Conservation (phyloP, 2,329 filamentous ascomycete species). For the Exserohilum turcica region DNA sequence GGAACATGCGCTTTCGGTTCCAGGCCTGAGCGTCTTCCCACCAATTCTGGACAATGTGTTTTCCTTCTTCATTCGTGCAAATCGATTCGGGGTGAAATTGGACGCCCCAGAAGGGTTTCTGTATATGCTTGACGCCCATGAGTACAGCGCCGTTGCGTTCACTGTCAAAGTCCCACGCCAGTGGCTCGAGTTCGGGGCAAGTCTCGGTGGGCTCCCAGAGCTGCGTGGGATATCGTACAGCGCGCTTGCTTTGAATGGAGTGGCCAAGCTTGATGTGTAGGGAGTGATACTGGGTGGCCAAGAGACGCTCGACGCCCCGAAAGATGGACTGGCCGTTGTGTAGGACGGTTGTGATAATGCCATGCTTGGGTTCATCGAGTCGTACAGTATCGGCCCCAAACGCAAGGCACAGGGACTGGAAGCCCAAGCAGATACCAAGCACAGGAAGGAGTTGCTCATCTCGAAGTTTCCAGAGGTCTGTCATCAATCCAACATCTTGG, state of each 20-base stretch:
- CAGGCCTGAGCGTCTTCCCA: slow-evolving; percentile 68
- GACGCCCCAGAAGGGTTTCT: slow-evolving; percentile 79
- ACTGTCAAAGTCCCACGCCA: slow-evolving; percentile 57
- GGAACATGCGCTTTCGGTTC: slow-evolving; percentile 38
- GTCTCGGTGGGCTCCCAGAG: slow-evolving; percentile 48
- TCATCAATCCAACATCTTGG: slow-evolving; percentile 83
- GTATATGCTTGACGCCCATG: slow-evolving; percentile 75
- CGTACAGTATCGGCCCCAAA: slow-evolving; percentile 70
- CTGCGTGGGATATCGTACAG: slow-evolving; percentile 46
- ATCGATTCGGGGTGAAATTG: slow-evolving; percentile 92
- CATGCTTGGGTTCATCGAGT: slow-evolving; percentile 77
- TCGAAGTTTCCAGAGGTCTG: slow-evolving; percentile 71
- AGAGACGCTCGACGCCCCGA: slow-evolving; percentile 61
- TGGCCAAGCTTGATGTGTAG: slow-evolving; percentile 55
- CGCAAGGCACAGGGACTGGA: slow-evolving; percentile 76
- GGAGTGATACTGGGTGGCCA: slow-evolving; percentile 79
- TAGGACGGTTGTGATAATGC: slow-evolving; percentile 72
- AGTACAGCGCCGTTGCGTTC: slow-evolving; percentile 62
- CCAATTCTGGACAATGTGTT: slow-evolving; percentile 73
- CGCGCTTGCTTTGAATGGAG: slow-evolving; percentile 30
- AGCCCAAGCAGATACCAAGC: slow-evolving; percentile 86
- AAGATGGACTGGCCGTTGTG: slow-evolving; percentile 71
- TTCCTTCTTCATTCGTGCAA: slow-evolving; percentile 73
- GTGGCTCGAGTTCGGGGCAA: slow-evolving; percentile 49
- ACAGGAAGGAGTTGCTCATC: slow-evolving; percentile 70